Conservation (phyloP, 331 rosid species). For the Pyrus hybrid region DNA sequence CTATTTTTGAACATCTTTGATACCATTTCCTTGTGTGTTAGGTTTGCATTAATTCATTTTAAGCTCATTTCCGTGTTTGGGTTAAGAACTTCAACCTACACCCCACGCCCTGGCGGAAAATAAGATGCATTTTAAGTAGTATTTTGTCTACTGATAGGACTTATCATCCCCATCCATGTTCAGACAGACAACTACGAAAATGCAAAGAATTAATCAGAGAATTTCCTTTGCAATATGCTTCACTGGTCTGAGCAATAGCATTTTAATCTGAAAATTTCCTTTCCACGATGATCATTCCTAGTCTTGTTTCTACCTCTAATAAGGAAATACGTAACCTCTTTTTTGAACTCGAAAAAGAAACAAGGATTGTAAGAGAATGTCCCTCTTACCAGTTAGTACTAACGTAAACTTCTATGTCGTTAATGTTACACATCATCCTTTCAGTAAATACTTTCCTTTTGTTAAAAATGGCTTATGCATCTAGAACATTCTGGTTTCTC, state of each 20-base stretch:
- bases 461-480: slow-evolving; percentile 39
- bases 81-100: background rate
- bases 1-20: slow-evolving; percentile 2
- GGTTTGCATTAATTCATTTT: background rate
- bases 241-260: background rate
- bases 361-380: background rate
- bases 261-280: background rate
- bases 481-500: slow-evolving; percentile 26
- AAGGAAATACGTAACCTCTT: background rate
- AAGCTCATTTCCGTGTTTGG: background rate
- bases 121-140: background rate
- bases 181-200: background rate
- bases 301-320: background rate
- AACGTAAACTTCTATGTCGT: background rate
- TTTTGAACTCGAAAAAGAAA: background rate
- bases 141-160: background rate
- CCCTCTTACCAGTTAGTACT: background rate
- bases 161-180: background rate
- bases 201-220: background rate
- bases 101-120: background rate
- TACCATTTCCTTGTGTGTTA: background rate
- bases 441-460: background rate
- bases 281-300: background rate
- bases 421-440: slow-evolving; percentile 3
- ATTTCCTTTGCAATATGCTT: background rate